Base-by-base conservation (phyloP, 768 basidiomycete genomes). In the Gloeostereum incarnatum region DNA sequence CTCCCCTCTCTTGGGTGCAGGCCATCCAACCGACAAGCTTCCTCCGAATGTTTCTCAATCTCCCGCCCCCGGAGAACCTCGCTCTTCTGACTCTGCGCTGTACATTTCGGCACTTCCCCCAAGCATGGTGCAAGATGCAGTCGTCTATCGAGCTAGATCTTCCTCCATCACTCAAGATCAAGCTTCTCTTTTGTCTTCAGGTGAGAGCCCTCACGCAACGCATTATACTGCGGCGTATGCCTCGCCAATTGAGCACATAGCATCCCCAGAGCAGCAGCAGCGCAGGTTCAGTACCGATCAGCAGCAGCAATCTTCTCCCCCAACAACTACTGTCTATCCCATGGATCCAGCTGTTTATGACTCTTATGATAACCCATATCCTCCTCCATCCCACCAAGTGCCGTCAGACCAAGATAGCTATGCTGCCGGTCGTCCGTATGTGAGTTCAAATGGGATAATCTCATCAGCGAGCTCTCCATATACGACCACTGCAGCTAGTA, bases 381-480 rank as follows among this genome's bases (percentile, higher is more conserved):
- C n/a, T n/a, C n/a, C n/a, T n/a, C n/a, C n/a, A n/a, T n/a, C n/a
- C n/a, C n/a, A n/a, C n/a, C n/a, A n/a, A n/a, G n/a, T n/a, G n/a
- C n/a, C n/a, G n/a, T n/a, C n/a, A n/a, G n/a, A n/a, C n/a, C n/a
- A n/a, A n/a, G n/a, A n/a, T n/a, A n/a, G n/a, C n/a, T n/a, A n/a
- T n/a, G n/a, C n/a, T n/a, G n/a, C n/a, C n/a, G n/a, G n/a, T n/a
- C n/a, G n/a, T n/a, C n/a, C n/a, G n/a, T n/a, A n/a, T n/a, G n/a
- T n/a, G 17, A 36, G 21, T 35, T 34, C 33, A n/a, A 34, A 20
- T 34, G 40, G 40, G 25, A 10, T 34, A 16, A 32, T 41, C 23
- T 41, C 40, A 14, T 17, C 19, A 7, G 40, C 40, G 9, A 35
- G 24, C 25, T 41, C 40, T 9, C 40, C 40, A 17, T 41, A 41